These are phyloP conservation scores for Russula sp. DNA, from an alignment of 768 basidiomycete species.

Conservation along the genomic window DNA sequence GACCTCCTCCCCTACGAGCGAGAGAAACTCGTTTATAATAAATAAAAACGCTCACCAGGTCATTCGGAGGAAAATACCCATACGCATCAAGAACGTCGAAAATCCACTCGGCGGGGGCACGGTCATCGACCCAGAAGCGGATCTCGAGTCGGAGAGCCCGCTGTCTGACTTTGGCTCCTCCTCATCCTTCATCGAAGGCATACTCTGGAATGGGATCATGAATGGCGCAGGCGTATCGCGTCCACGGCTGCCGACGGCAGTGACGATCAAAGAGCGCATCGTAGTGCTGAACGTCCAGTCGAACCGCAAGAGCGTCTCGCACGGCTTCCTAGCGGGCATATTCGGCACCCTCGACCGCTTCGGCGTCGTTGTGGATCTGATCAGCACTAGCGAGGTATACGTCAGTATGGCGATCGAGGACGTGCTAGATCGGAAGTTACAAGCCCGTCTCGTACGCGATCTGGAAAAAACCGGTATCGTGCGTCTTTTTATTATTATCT, in stretches of 20 bases:
- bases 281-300: slow-evolving; percentile 92
- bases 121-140: slow-evolving; percentile 73
- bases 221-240: slow-evolving; percentile 37
- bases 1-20: background rate
- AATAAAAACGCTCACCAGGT: slow-evolving; percentile 48
- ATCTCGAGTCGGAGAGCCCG: slow-evolving; percentile 40
- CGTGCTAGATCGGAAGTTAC: slow-evolving; percentile 54
- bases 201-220: slow-evolving; percentile 14
- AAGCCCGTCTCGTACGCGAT: slow-evolving; percentile 74
- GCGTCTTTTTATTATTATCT: slow-evolving; percentile 35
- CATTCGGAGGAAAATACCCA: slow-evolving; percentile 86
- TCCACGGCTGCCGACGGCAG: slow-evolving; percentile 78
- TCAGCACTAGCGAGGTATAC: slow-evolving; percentile 96
- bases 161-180: slow-evolving; percentile 9
- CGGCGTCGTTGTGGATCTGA: slow-evolving; percentile 94
- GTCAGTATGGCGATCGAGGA: slow-evolving; percentile 98
- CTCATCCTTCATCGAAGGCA: background rate
- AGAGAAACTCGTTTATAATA: background rate
- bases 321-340: slow-evolving; percentile 94
- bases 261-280: slow-evolving; percentile 96
- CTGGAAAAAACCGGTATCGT: slow-evolving; percentile 80
- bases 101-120: slow-evolving; percentile 89
- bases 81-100: slow-evolving; percentile 97
- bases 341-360: slow-evolving; percentile 88
- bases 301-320: slow-evolving; percentile 93